A percentile compares a stretch with the other conserved stretches of the same genome.
Evolutionary conservation across 2,329 filamentous ascomycete genomes (phyloP).

Genomic region (Fusarium humuli): DNA sequence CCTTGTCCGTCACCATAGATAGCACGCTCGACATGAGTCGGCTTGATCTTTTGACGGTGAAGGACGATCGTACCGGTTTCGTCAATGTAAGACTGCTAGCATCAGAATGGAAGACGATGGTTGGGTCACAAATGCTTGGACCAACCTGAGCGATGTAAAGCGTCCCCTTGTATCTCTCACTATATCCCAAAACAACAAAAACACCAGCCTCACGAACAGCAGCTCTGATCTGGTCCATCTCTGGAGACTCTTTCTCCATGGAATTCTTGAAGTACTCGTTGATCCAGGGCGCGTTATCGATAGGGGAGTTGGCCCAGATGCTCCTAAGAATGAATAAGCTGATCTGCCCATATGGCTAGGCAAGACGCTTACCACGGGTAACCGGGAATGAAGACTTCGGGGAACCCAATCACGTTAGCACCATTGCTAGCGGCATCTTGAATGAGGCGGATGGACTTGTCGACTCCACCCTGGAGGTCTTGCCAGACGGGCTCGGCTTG

Average conservation of each 20-base stretch:
- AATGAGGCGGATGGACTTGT: conserved; percentile 33
- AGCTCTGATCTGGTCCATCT: conserved; percentile 58
- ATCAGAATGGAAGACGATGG: rapidly evolving
- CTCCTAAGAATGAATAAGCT: conserved; percentile 24
- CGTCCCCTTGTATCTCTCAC: conserved; percentile 52
- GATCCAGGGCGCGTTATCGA: conserved; percentile 52
- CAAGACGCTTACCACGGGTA: conserved; percentile 11
- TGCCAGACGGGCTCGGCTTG: conserved; percentile 42
- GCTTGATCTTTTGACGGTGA: conserved; percentile 62
- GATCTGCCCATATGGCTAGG: background rate
- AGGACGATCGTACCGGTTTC: conserved; percentile 53
- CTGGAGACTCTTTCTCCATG: conserved; percentile 54
- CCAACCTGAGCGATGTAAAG: conserved; percentile 55
- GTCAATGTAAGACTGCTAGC: conserved; percentile 56
- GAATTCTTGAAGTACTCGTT: conserved; percentile 49
- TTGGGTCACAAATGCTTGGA: rapidly evolving
- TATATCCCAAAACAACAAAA: conserved; percentile 57
- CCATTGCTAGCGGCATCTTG: conserved; percentile 51
- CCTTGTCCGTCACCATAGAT: conserved; percentile 57
- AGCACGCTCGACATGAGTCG: conserved; percentile 63
- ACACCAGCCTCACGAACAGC: conserved; percentile 61
- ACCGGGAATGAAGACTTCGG: conserved; percentile 65
- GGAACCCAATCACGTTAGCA: conserved; percentile 65
- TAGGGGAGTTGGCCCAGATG: conserved; percentile 46
- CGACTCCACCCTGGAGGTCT: conserved; percentile 29